Conservation (phyloP, 1,284 basidiomycete species). For the Exobasidium cylindrosporum region DNA sequence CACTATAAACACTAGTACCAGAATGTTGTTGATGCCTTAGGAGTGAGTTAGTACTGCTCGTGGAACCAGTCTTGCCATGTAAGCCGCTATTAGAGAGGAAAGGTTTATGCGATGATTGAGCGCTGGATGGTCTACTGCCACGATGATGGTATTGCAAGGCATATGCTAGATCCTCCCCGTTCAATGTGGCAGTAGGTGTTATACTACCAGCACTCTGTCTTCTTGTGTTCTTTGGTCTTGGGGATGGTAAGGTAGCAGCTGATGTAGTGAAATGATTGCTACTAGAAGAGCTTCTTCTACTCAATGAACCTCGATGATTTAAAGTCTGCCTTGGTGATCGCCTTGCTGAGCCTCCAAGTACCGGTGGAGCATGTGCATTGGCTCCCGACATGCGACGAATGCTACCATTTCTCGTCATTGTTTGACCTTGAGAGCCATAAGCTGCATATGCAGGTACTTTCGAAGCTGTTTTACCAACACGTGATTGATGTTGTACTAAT, state of each 20-base stretch:
- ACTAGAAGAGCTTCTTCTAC: slow-evolving; percentile 33
- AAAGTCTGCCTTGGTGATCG: slow-evolving; percentile 16
- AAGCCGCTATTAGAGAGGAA: slow-evolving; percentile 17
- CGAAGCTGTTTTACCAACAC: neutral
- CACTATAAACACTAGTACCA: slow-evolving; percentile 5
- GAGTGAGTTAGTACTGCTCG: slow-evolving; percentile 30
- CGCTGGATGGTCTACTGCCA: slow-evolving; percentile 35
- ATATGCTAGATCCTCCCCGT: slow-evolving; percentile 19
- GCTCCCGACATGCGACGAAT: neutral
- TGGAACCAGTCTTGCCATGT: slow-evolving; percentile 36
- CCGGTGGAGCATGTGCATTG: slow-evolving; percentile 5
- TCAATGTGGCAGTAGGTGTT: slow-evolving; percentile 35
- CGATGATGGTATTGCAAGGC: slow-evolving; percentile 12
- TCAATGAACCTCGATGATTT: slow-evolving; percentile 31
- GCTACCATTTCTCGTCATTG: slow-evolving; percentile 7
- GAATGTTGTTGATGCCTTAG: slow-evolving; percentile 10
- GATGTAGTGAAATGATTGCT: slow-evolving; percentile 22
- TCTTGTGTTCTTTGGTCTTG: slow-evolving; percentile 30
- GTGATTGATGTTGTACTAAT: neutral
- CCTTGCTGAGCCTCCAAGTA: slow-evolving; percentile 14
- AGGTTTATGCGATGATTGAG: slow-evolving; percentile 27
- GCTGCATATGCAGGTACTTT: too few relatives aligned
- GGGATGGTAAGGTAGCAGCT: too few relatives aligned
- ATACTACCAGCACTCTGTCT: slow-evolving; percentile 47
- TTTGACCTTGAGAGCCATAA: slow-evolving; percentile 6